Evolutionary conservation across 805 yeast genomes (phyloP), one percentile per base, ranked within the genome.

Genomic region (Metschnikowia anglica): DNA sequence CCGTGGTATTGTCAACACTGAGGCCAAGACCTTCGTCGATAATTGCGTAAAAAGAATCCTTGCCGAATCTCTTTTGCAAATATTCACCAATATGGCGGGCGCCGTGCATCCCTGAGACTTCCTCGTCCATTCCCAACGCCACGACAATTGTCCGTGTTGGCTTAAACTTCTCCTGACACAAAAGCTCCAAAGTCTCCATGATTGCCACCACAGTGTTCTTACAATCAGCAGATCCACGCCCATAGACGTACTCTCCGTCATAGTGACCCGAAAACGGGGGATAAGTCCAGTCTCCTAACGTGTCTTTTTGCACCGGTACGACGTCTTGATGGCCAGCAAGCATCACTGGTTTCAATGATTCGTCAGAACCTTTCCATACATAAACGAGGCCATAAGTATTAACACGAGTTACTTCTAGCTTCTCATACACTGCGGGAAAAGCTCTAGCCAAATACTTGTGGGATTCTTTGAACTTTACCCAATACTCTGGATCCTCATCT

Each of bases 271-370:
- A 60, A 38, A 59, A 68, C 0, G 73, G 73, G 8, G 70, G 69
- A 43, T 56, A 60, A 5, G 58, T 60, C 73, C 73, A 68, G 39
- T 63, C 59, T 26, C 53, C 49, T 43, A 75, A 41, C 1, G 73
- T 68, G 23, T 65, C 72, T 34, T 56, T 53, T 37, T 61, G 68
- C 16, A 69, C 69, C 1, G 74, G 74, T 6, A 69, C 73, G 27
- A 69, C 74, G 41, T 69, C 74, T 46, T 60, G 65, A 51, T 69
- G 74, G 4, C 71, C 74, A 16, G 71, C 49, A 35, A 69, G 55
- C 43, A 69, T 46, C 12, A 69, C 53, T 8, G 74, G 74, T 42
- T 64, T 61, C 49, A 60, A 59, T n/a, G 36, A 21, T 10, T 48
- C 31, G 16, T 59, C 44, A 3, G 58, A 38, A 8, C 74, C 74